Evolutionary conservation across 2,329 filamentous ascomycete genomes (phyloP).

Genomic region (Penicillium aurantiogriseum): DNA sequence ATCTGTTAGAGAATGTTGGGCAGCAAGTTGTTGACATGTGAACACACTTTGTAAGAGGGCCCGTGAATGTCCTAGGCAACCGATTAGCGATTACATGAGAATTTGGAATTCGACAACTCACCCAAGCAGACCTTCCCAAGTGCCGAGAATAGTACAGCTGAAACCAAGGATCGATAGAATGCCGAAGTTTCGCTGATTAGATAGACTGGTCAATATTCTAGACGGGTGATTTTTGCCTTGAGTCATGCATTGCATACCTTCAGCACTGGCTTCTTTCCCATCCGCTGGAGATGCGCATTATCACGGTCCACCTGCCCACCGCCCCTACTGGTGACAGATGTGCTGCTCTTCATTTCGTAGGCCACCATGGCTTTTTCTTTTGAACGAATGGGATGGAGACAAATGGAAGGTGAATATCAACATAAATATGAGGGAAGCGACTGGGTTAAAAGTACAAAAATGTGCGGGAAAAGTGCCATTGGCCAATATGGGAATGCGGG

Average conservation of each 20-base stretch:
- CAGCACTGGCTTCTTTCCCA: slow-evolving; percentile 10
- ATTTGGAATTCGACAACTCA: slow-evolving; percentile 15
- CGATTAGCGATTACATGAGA: neutral
- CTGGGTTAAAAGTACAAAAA: neutral
- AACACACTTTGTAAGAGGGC: slow-evolving; percentile 14
- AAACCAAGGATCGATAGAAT: slow-evolving; percentile 42
- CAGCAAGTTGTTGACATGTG: neutral
- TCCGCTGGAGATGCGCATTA: slow-evolving; percentile 4
- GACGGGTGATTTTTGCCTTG: too few relatives aligned
- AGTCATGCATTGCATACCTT: neutral
- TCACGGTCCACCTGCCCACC: neutral
- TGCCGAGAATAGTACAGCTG: slow-evolving; percentile 39
- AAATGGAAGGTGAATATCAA: neutral
- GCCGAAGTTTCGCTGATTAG: slow-evolving; percentile 39
- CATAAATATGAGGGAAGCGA: neutral
- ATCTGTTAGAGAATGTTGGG: neutral
- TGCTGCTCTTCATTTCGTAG: slow-evolving; percentile 1
- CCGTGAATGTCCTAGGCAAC: slow-evolving; percentile 3
- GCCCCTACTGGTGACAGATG: neutral
- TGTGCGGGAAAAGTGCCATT: neutral
- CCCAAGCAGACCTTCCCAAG: slow-evolving; percentile 41
- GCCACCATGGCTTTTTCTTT: neutral
- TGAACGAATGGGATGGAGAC: neutral
- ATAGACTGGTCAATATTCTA: neutral
- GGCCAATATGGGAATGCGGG: neutral